Conservation (phyloP, 257 asterid species). For the Scutellaria minor region DNA sequence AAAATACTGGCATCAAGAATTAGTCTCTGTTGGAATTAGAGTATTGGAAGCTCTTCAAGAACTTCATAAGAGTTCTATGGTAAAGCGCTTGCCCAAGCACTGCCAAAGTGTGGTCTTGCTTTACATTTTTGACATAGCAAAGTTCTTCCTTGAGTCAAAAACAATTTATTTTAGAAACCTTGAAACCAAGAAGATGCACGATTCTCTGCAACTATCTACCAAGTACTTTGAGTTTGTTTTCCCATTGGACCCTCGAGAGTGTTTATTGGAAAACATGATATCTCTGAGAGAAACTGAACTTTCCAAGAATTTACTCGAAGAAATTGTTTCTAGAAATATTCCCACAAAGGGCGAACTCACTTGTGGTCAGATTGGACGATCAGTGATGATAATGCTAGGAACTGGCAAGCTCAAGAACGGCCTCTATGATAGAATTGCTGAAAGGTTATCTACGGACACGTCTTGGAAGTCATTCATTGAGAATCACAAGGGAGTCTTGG, state of each 20-base stretch:
- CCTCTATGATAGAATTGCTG: conserved; percentile 34
- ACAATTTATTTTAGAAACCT: conserved; percentile 7
- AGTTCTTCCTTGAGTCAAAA: conserved; percentile 31
- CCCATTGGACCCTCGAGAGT: conserved; percentile 45
- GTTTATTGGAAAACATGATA: conserved; percentile 42
- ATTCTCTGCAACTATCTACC: conserved; percentile 28
- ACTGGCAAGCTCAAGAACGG: conserved; percentile 40
- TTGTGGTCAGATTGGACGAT: conserved; percentile 51
- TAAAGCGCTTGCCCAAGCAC: conserved; percentile 13
- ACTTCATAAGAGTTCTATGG: conserved; percentile 28
- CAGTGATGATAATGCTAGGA: conserved; percentile 50
- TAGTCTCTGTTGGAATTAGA: conserved; percentile 43
- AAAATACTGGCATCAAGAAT: conserved; percentile 46
- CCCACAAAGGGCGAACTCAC: conserved; percentile 28
- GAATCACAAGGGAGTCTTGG: conserved; percentile 15
- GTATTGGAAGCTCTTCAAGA: conserved; percentile 48
- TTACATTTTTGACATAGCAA: conserved; percentile 40
- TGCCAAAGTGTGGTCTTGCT: conserved; percentile 41
- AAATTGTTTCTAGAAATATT: conserved; percentile 31
- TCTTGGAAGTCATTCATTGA: conserved; percentile 52
- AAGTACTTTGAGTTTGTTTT: conserved; percentile 43
- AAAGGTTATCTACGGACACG: not conserved
- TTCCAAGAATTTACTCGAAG: conserved; percentile 47
- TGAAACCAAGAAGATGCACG: conserved; percentile 30
- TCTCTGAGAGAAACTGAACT: conserved; percentile 45